These are phyloP conservation scores for Quercus engelmannii DNA, from an alignment of 306 rosid species.

Conservation along the genomic window DNA sequence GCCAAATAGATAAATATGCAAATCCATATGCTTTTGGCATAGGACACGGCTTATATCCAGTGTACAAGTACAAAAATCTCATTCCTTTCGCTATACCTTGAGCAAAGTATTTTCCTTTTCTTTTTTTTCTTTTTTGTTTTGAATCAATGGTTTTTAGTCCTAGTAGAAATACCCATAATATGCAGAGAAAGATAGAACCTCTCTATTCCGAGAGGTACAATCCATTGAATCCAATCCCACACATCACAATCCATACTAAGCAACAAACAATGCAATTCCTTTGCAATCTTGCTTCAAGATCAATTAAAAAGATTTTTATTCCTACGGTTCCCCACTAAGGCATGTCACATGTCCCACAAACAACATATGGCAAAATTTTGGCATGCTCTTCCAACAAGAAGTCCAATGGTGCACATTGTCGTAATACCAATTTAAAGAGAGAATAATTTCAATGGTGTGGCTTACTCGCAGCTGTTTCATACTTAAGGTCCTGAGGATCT, in stretches of 20 bases:
- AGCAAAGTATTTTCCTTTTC: not conserved
- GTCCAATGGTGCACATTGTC: not conserved
- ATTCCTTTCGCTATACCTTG: not conserved
- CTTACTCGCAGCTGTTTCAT: not conserved
- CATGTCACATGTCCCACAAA: slow-evolving; percentile 47
- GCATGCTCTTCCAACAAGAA: slow-evolving; percentile 14
- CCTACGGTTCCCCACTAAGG: slow-evolving; percentile 59
- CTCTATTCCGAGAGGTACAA: not conserved
- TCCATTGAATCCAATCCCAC: not conserved
- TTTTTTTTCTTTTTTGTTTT: not conserved
- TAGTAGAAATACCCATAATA: not conserved
- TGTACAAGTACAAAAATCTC: too few relatives aligned
- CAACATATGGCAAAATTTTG: not conserved
- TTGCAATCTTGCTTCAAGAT: slow-evolving; percentile 35
- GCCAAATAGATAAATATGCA: not conserved
- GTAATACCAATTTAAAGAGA: not conserved
- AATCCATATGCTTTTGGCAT: not conserved
- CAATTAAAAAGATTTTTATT: slow-evolving; percentile 49
- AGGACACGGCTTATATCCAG: too few relatives aligned
- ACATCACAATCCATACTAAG: slow-evolving; percentile 10
- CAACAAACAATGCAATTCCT: slow-evolving; percentile 8
- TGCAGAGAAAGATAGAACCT: too few relatives aligned
- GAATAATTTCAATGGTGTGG: slow-evolving; percentile 22
- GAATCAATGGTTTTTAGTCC: not conserved
- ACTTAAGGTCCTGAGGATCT: slow-evolving; percentile 2